A percentile compares a stretch with the other conserved stretches of the same genome.
These are phyloP conservation scores for Pleoardoris graminearum DNA, from an alignment of 2,329 filamentous ascomycete species.

Conservation along the genomic window DNA sequence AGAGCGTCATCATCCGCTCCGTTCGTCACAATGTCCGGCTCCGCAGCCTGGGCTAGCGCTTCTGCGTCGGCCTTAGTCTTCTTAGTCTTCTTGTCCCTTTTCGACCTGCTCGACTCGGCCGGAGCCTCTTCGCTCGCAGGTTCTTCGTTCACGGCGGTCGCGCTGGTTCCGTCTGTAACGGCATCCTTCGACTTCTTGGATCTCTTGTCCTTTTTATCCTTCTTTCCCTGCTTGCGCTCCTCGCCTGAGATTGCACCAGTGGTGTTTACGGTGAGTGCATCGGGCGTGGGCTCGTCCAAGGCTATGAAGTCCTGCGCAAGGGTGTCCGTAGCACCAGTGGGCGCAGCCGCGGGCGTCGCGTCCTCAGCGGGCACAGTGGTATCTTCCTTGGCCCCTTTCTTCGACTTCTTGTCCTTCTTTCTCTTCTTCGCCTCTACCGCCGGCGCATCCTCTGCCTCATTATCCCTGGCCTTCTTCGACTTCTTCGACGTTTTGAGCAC, in stretches of 20 bases:
- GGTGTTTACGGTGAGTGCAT: not conserved
- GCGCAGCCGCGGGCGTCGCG: not conserved
- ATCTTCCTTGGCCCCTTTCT: conserved; percentile 8
- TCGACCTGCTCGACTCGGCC: conserved; percentile 25
- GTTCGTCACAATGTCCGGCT: conserved; percentile 11
- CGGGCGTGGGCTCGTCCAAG: conserved; percentile 2
- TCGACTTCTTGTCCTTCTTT: conserved; percentile 27
- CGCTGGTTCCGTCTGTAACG: conserved; percentile 14
- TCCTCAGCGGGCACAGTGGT: not conserved
- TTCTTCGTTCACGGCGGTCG: not conserved
- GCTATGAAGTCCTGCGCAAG: not conserved
- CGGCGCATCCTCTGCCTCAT: conserved; percentile 24
- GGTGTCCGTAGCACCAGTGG: not conserved
- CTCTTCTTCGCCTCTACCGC: conserved; percentile 21
- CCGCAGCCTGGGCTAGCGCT: conserved; percentile 10
- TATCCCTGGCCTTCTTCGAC: conserved; percentile 31
- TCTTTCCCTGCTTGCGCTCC: conserved; percentile 18
- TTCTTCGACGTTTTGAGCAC: conserved; percentile 39
- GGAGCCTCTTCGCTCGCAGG: conserved; percentile 19
- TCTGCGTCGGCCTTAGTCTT: conserved; percentile 10
- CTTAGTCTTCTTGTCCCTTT: conserved; percentile 22
- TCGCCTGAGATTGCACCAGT: conserved; percentile 6
- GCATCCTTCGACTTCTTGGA: conserved; percentile 27
- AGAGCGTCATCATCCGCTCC: conserved; percentile 17
- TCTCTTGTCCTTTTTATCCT: conserved; percentile 27